Conservation (phyloP, 2,329 filamentous ascomycete species). For the Fusarium sp. region DNA sequence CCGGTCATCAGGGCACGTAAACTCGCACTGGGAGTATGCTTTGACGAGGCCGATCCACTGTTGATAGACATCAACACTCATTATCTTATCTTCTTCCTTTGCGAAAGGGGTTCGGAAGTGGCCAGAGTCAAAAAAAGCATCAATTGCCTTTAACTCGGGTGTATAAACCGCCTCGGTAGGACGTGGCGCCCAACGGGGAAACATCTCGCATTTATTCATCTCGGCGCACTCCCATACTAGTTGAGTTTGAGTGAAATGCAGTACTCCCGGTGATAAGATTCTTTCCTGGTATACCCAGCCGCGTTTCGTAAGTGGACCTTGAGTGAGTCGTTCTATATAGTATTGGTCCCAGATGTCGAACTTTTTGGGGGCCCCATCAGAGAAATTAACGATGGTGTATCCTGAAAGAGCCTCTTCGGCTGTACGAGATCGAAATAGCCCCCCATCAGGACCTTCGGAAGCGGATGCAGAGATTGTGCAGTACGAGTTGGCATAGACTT, state of each 20-base stretch:
- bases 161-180: neutral
- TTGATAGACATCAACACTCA: neutral
- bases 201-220: neutral
- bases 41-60: neutral
- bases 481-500: neutral
- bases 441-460: neutral
- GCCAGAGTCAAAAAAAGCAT: neutral
- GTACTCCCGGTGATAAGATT: neutral
- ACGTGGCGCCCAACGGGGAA: neutral
- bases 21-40: neutral
- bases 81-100: neutral
- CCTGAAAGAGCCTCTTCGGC: neutral
- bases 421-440: fast-evolving
- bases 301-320: neutral
- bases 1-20: neutral
- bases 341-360: neutral
- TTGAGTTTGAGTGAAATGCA: neutral
- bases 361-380: fast-evolving
- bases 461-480: neutral
- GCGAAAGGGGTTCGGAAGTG: no score
- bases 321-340: neutral
- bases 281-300: constrained; percentile 4
- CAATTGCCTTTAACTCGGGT: neutral
- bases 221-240: neutral
- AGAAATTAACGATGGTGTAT: neutral